Percentiles rank a stretch among this genome's conserved stretches.
Conservation (phyloP, 148 eudicot species). For the Tetragonia tetragonoides region DNA sequence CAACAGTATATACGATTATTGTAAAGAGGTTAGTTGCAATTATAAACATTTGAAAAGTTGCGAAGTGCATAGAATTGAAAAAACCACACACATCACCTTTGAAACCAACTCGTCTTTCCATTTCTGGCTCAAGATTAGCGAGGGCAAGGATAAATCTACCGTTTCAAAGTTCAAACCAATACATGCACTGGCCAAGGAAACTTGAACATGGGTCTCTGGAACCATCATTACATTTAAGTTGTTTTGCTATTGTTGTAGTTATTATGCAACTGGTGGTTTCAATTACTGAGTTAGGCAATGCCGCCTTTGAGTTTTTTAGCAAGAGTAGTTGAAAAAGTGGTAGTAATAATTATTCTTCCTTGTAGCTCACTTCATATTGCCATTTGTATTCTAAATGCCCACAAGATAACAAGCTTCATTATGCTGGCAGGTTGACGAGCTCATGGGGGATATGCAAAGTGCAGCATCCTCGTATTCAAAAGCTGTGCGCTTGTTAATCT, state of each 20-base stretch:
- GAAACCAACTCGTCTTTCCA: no score
- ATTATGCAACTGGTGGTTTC: no score
- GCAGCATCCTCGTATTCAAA: conserved; percentile 64
- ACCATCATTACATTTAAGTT: neutral
- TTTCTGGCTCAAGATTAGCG: no score
- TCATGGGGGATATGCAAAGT: conserved; percentile 59
- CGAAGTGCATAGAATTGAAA: no score
- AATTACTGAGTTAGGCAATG: no score
- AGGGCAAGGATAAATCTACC: neutral
- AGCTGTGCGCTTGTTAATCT: conserved; percentile 60
- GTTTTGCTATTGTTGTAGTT: no score
- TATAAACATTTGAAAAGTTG: no score
- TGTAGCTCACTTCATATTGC: neutral
- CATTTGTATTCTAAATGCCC: neutral
- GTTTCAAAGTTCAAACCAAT: no score
- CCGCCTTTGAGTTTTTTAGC: no score
- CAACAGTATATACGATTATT: no score
- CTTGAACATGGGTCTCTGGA: neutral
- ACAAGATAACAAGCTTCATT: neutral
- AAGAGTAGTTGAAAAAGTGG: neutral
- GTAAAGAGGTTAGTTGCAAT: no score
- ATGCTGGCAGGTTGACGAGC: conserved; percentile 78
- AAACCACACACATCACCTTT: no score
- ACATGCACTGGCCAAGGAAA: neutral
- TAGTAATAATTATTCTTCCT: neutral